Evolutionary conservation across 2,329 filamentous ascomycete genomes (phyloP).

Genomic region (Grosmannia clavigera): DNA sequence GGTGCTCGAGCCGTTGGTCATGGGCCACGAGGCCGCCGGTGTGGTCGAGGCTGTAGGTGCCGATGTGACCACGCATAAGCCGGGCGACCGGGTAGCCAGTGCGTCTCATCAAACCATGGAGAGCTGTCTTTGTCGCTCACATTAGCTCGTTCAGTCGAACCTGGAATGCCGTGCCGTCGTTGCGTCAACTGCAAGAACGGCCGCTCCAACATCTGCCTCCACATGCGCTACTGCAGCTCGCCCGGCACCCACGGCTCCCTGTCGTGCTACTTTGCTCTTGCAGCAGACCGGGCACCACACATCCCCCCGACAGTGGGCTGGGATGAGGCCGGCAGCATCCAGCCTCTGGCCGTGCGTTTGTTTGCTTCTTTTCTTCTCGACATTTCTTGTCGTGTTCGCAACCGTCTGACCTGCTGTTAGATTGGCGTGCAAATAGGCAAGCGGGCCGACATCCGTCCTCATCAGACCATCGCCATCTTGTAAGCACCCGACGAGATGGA

Average conservation of each 20-base stretch:
- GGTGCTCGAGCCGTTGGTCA: conserved; percentile 68
- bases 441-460: conserved; percentile 59
- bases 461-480: conserved; percentile 69
- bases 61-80: conserved; percentile 47
- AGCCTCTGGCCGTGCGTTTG: conserved; percentile 54
- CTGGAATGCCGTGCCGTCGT: conserved; percentile 71
- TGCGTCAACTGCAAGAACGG: conserved; percentile 70
- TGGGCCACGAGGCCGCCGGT: conserved; percentile 61
- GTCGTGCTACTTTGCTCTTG: conserved; percentile 70
- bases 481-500: not conserved
- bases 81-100: conserved; percentile 64
- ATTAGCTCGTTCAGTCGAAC: conserved; percentile 50
- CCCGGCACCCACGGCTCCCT: conserved; percentile 82
- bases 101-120: not conserved
- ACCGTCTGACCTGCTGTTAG: not conserved
- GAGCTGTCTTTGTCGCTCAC: not conserved
- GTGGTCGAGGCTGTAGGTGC: conserved; percentile 60
- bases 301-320: conserved; percentile 63
- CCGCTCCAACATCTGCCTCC: conserved; percentile 79
- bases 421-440: conserved; percentile 64
- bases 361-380: too few species aligned
- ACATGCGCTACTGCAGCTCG: conserved; percentile 85
- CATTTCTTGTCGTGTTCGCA: not conserved
- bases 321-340: conserved; percentile 80
- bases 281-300: conserved; percentile 86